A percentile compares a stretch with the other conserved stretches of the same genome.
Conservation (phyloP, 2,329 filamentous ascomycete genomes). For the Thelonectria olida region DNA sequence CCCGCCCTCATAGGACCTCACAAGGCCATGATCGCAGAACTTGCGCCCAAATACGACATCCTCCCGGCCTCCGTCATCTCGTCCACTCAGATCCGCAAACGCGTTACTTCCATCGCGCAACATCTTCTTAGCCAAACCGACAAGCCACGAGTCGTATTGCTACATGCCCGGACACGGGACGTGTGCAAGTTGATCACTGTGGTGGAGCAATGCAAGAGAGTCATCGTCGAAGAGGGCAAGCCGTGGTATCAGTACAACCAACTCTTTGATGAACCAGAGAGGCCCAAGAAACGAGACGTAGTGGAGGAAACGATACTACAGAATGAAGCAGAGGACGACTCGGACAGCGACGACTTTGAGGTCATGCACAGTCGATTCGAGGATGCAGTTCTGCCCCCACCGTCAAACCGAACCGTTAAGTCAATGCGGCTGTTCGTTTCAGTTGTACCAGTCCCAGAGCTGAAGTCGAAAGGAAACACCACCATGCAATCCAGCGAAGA, state of each 20-base stretch:
- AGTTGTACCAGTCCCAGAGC: conserved; percentile 59
- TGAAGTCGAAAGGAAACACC: conserved; percentile 59
- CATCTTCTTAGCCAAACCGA: conserved; percentile 52
- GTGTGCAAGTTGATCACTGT: conserved; percentile 75
- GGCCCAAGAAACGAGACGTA: conserved; percentile 44
- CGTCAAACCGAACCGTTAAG: conserved; percentile 57
- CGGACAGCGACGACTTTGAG: conserved; percentile 62
- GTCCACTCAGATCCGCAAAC: conserved; percentile 67
- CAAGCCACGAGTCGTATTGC: conserved; percentile 50
- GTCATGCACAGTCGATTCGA: conserved; percentile 65
- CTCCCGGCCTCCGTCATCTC: conserved; percentile 65
- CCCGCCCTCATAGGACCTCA: conserved; percentile 48
- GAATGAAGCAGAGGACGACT: conserved; percentile 33
- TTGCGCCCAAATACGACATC: conserved; percentile 59
- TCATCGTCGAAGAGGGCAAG: conserved; percentile 57
- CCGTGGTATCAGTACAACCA: conserved; percentile 67
- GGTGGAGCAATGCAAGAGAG: conserved; percentile 70
- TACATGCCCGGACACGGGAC: conserved; percentile 61
- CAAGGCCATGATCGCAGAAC: conserved; percentile 53
- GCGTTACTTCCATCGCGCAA: conserved; percentile 54
- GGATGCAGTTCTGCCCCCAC: conserved; percentile 58
- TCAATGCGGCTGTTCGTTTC: conserved; percentile 71
- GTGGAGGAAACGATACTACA: conserved; percentile 56
- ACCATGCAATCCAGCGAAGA: conserved; percentile 58
- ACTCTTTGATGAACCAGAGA: conserved; percentile 57